A percentile compares a stretch with the other conserved stretches of the same genome.
These are phyloP conservation scores for Acer negundo DNA, from an alignment of 345 rosid species.

Conservation along the genomic window DNA sequence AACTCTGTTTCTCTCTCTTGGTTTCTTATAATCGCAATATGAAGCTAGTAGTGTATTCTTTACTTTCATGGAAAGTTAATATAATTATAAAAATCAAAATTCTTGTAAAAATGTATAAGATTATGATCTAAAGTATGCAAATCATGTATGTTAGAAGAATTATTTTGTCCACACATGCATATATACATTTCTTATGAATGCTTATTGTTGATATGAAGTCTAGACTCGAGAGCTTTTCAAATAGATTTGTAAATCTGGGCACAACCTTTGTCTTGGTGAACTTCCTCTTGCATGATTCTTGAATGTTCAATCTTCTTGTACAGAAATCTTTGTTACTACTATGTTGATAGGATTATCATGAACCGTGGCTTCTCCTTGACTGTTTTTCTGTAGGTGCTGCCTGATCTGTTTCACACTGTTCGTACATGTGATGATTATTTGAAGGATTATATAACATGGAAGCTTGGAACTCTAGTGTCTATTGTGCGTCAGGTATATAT, in stretches of 20 bases:
- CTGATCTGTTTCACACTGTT: constrained; percentile 94
- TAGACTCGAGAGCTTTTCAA: not conserved
- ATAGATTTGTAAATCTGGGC: not conserved
- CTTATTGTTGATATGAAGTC: not conserved
- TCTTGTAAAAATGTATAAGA: not conserved
- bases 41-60: not conserved
- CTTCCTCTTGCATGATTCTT: not conserved
- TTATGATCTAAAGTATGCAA: not conserved
- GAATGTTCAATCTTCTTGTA: not conserved
- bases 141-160: not conserved
- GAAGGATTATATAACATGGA: constrained; percentile 98
- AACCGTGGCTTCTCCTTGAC: constrained; percentile 3
- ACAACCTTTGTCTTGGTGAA: not conserved
- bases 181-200: not conserved
- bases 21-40: not conserved
- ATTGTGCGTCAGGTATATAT: constrained; percentile 93
- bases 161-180: not conserved
- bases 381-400: constrained; percentile 65
- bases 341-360: not conserved
- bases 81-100: not conserved
- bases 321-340: constrained; percentile 5
- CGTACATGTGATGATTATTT: constrained; percentile 88
- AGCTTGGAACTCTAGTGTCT: constrained; percentile 94
- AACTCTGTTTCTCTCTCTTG: constrained; percentile 7
- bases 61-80: not conserved